Evolutionary conservation across 805 yeast species (phyloP), one percentile per base, ranked within the genome.

Genomic region (Ogataea ganodermae): DNA sequence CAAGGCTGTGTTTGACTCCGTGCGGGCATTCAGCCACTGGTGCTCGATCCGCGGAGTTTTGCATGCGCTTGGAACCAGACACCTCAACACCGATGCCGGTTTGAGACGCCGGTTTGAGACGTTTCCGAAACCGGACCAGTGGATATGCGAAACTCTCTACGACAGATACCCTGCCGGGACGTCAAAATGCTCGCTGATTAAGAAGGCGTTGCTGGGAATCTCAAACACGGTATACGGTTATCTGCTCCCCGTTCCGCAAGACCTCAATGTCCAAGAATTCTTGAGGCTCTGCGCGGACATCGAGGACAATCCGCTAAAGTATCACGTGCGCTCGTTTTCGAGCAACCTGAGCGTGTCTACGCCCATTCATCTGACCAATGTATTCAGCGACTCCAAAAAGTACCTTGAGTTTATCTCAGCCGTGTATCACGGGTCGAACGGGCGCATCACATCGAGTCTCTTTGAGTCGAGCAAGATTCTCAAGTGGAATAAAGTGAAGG

Each of bases 21-120:
- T 79, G 26, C 71, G 78, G 48, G 73, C 79, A 27, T 76, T 78
- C 52, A 75, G 73, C 16, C 81, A 79, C 59, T 79, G 83, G 83
- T 77, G 78, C 22, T 72, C 75, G 46, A 76, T 74, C 43, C 71
- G 72, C 50, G 80, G 81, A 3, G 64, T 76, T 13, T 57, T 79
- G 28, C 64, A 70, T 53, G 69, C 68, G 50, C 55, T 78, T 41
- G 72, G 68, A 1, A 6, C 71, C 65, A 35, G 76, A 70, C 38
- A 66, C 59, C 51, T 79, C 21, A 60, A 62, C 31, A 53, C 75
- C 0, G 66, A 68, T 24, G 57, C 58, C 7, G 66, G 59, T 10
- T 53, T 71, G 23, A 52, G 51, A 8, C 52, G 52, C 20, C 53
- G 52, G n/a, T 78, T 74, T 50, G 60, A 57, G 14, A 45, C 52